Base-by-base conservation (phyloP, 345 rosid genomes). In the Sisymbrium irio region DNA sequence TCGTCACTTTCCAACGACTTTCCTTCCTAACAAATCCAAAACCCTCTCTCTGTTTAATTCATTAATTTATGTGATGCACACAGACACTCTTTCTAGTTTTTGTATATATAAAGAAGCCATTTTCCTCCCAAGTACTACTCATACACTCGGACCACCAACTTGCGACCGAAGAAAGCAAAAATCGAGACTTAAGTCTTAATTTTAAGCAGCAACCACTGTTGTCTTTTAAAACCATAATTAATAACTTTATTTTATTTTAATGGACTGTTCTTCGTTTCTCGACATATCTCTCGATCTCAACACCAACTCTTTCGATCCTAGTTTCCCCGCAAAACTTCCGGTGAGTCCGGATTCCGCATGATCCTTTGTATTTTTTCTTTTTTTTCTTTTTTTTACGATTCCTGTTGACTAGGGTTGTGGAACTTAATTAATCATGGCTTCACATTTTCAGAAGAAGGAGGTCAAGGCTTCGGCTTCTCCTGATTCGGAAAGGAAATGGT, bases 261-360 rank as follows among this genome's bases (percentile, higher is more conserved):
- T 77, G 80, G 80, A 59, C 30, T 59, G 47, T 69, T 78, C 82
- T 51, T 73, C 78, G 59, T 57, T 39, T 80, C 82, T 74, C 35
- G 85, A 84, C 59, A 81, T 86, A 6, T 77, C 89, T 41, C 92
- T 92, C 18, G 85, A 87, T 54, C 92, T 92, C 78, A 86, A 82
- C 30, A 74, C 79, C 72, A 84, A 73, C 62, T 69, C 84, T 46
- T 77, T 73, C 76, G 30, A 61, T 27, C 49, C 28, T 40, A 49
- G 8, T 19, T 69, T 32, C 12, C 42, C 25, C 9, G 77, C 45
- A 27, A 76, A 72, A 64, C 6, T 62, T 71, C 82, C 66, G 77
- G 93, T 86, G 77, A 83, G 91, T 84, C 32, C 62, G 9, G 17
- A 42, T 62, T 1, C 15, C 28, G 2, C 6, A 7, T 41, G 30